A percentile compares a stretch with the other conserved stretches of the same genome.
phyloP scores from a whole-genome alignment of 768 basidiomycete species.

The Megacollybia marginata region DNA sequence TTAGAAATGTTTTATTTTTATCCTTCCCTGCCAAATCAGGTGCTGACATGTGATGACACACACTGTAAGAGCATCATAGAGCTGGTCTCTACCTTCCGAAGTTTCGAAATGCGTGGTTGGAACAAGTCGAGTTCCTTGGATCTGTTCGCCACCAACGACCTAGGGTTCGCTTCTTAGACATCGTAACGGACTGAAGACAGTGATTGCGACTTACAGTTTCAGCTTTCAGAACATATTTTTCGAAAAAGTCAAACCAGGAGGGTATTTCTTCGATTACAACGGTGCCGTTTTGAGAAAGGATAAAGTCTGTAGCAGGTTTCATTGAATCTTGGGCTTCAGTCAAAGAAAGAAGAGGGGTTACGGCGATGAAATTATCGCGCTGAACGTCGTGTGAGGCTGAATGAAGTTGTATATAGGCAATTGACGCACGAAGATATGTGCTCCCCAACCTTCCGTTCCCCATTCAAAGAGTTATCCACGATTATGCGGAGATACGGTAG shows the following conservation, averaged over 20 bases:
- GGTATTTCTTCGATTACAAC: constrained; percentile 21
- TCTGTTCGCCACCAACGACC: constrained; percentile 18
- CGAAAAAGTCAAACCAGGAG: constrained; percentile 24
- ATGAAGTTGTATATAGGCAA: neutral
- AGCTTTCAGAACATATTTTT: constrained; percentile 19
- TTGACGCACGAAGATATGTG: constrained; percentile 16
- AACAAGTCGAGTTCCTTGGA: constrained; percentile 20
- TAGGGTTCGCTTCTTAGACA: neutral
- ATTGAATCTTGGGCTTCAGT: constrained; percentile 19
- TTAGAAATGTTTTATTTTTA: too few species aligned
- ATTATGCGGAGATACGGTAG: constrained; percentile 18
- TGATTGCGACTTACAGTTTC: constrained; percentile 9
- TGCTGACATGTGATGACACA: too few species aligned
- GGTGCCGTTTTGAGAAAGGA: constrained; percentile 18
- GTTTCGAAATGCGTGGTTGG: constrained; percentile 17
- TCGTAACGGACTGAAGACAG: neutral
- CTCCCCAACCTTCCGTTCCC: constrained; percentile 30
- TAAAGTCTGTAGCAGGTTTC: constrained; percentile 18
- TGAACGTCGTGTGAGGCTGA: too few species aligned
- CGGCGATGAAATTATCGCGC: constrained; percentile 19
- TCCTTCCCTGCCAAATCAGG: too few species aligned
- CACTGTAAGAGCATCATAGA: constrained; percentile 4
- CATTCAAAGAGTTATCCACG: constrained; percentile 21
- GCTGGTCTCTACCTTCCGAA: constrained; percentile 10
- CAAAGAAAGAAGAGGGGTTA: constrained; percentile 19